phyloP scores from a whole-genome alignment of 2,329 filamentous ascomycete genomes.

The Pseudopyrenochaeta lycopersici region DNA sequence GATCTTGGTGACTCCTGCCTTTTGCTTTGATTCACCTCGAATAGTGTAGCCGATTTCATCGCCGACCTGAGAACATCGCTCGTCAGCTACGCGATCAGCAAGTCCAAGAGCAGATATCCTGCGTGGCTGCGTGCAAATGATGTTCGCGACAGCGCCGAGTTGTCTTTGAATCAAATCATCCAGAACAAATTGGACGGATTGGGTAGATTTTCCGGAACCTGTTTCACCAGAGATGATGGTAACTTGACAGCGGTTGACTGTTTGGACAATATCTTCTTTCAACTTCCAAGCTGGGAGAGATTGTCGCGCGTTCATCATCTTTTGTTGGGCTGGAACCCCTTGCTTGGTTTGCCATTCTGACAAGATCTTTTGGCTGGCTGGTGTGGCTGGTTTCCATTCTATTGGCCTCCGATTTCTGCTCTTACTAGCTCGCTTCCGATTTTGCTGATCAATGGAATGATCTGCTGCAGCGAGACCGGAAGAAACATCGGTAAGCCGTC shows the following conservation, averaged over 20 bases:
- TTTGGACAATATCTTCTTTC: constrained; percentile 76
- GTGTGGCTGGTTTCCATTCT: constrained; percentile 67
- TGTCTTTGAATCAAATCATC: constrained; percentile 85
- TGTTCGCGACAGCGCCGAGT: constrained; percentile 81
- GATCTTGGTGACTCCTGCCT: constrained; percentile 78
- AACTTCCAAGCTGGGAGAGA: constrained; percentile 88
- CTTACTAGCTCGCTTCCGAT: constrained; percentile 27
- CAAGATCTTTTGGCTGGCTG: constrained; percentile 66
- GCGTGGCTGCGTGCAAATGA: constrained; percentile 94
- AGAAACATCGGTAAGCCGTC: constrained; percentile 83
- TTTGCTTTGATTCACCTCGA: constrained; percentile 84
- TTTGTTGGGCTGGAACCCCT: constrained; percentile 69
- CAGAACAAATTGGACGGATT: constrained; percentile 94
- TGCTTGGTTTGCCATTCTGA: constrained; percentile 76
- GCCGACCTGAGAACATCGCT: constrained; percentile 82
- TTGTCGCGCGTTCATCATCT: constrained; percentile 77
- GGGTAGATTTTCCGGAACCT: constrained; percentile 95
- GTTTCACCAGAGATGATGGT: constrained; percentile 98
- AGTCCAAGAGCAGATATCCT: constrained; percentile 93
- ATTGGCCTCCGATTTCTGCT: constrained; percentile 61
- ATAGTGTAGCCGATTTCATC: constrained; percentile 93
- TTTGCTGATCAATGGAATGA: constrained; percentile 38
- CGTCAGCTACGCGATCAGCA: constrained; percentile 92
- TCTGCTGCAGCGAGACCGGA: constrained; percentile 70
- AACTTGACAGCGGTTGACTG: constrained; percentile 81